phyloP scores from a whole-genome alignment of 2,329 filamentous ascomycete species.

The Venturia oleaginea region DNA sequence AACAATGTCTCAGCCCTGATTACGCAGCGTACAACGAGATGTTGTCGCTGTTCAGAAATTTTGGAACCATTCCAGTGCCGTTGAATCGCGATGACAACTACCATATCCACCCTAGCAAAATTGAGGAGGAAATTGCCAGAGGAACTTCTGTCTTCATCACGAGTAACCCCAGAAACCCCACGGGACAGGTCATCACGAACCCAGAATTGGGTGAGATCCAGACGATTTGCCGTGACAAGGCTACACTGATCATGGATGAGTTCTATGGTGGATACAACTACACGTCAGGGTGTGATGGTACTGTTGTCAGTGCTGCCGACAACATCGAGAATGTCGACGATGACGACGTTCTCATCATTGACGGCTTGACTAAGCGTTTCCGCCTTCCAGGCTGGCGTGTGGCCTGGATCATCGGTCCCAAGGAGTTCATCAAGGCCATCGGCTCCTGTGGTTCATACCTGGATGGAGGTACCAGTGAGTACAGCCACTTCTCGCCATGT shows the following conservation, averaged over 20 bases:
- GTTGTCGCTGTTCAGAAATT: conserved; percentile 84
- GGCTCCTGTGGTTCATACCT: conserved; percentile 89
- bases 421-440: conserved; percentile 91
- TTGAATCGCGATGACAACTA: conserved; percentile 79
- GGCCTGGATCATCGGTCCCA: conserved; percentile 90
- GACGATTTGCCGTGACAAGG: conserved; percentile 81
- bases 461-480: conserved; percentile 63
- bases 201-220: conserved; percentile 84
- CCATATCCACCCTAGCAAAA: conserved; percentile 87
- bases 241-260: conserved; percentile 90
- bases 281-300: conserved; percentile 81
- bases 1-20: conserved; percentile 38
- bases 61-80: conserved; percentile 40
- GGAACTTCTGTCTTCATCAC: conserved; percentile 69
- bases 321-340: conserved; percentile 85
- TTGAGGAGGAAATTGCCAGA: conserved; percentile 80
- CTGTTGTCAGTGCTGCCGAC: conserved; percentile 77
- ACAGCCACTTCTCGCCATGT: background rate
- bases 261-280: conserved; percentile 95
- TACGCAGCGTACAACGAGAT: conserved; percentile 82
- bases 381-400: conserved; percentile 93
- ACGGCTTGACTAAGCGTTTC: conserved; percentile 94
- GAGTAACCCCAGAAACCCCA: conserved; percentile 92
- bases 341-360: conserved; percentile 88
- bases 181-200: conserved; percentile 76